Conservation (phyloP, 192 early-diverging fungal genomes). For the Backusella westeae region DNA sequence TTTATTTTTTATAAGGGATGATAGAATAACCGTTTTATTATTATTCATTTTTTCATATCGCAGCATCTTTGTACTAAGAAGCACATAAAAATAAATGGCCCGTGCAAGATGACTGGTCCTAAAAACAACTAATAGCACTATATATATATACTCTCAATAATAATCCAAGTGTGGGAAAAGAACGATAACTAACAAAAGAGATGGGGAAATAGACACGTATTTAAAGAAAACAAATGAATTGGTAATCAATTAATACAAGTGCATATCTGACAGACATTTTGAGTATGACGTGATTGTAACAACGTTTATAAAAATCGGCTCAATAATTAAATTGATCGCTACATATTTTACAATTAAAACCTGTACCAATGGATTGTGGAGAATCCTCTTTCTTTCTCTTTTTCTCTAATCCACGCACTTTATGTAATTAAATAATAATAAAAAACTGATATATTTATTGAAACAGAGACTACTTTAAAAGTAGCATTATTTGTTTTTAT, state of each 20-base stretch:
- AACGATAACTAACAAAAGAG: background rate
- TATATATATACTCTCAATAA: background rate
- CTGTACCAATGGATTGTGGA: background rate
- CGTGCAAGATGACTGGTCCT: background rate
- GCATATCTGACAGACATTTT: background rate
- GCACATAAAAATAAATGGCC: background rate
- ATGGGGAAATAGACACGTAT: background rate
- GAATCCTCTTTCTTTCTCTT: background rate
- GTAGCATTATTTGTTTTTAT: background rate
- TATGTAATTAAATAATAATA: too few species aligned
- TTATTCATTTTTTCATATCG: background rate
- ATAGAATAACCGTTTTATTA: background rate
- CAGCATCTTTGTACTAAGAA: background rate
- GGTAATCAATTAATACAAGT: background rate
- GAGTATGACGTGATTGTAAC: background rate
- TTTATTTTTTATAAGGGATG: background rate
- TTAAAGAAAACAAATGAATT: background rate
- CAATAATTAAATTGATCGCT: background rate
- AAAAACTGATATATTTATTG: background rate
- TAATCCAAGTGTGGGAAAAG: background rate
- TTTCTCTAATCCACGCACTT: background rate
- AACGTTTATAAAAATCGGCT: background rate
- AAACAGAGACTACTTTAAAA: background rate
- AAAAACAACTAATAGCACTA: background rate
- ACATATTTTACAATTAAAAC: background rate